phyloP scores from a whole-genome alignment of 2,329 filamentous ascomycete species.

The Fusarium sp. region DNA sequence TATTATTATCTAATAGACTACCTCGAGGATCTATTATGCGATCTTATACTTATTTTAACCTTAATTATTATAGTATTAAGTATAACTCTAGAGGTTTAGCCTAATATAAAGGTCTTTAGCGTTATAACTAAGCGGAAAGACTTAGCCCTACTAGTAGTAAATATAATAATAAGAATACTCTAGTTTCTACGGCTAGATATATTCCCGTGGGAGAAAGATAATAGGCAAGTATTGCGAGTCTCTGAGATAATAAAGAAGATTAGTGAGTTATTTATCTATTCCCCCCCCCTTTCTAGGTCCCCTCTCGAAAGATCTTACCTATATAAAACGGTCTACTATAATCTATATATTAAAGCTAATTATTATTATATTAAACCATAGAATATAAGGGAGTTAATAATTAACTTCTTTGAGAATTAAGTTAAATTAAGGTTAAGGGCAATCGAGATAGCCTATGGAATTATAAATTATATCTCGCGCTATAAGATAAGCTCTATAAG shows the following conservation, averaged over 20 bases:
- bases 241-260: conserved; percentile 6
- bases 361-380: too few relatives aligned
- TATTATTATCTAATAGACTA: neutral
- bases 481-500: neutral
- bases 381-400: conserved; percentile 1
- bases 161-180: conserved; percentile 2
- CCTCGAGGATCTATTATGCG: neutral
- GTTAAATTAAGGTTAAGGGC: neutral
- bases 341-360: too few relatives aligned
- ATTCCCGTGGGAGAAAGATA: neutral
- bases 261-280: neutral
- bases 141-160: neutral
- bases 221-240: neutral
- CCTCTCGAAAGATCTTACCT: too few relatives aligned
- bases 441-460: neutral
- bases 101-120: neutral
- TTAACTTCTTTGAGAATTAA: neutral
- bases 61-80: neutral
- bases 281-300: too few relatives aligned
- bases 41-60: neutral
- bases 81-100: neutral
- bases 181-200: neutral
- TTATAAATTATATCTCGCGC: neutral
- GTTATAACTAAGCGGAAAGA: neutral
- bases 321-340: too few relatives aligned